Conservation (phyloP, 345 rosid genomes). For the Gossypium ekmanianum region DNA sequence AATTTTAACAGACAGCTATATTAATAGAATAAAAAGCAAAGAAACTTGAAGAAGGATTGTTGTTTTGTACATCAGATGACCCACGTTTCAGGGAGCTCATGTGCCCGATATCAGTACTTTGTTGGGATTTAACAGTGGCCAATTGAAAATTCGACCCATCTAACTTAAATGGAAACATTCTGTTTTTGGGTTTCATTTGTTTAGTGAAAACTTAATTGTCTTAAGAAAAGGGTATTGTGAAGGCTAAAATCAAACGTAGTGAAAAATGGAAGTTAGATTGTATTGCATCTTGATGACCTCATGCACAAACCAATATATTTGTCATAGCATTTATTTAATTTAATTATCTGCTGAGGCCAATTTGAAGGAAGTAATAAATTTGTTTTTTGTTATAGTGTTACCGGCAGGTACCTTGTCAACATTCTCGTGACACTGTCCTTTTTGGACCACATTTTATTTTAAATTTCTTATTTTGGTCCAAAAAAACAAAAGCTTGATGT, state of each 20-base stretch:
- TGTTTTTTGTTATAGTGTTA: neutral
- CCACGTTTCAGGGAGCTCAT: too few relatives aligned
- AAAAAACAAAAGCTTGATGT: neutral
- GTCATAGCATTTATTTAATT: neutral
- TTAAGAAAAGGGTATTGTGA: too few relatives aligned
- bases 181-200: too few relatives aligned
- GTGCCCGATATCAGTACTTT: too few relatives aligned
- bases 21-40: too few relatives aligned
- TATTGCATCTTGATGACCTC: constrained; percentile 10
- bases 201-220: too few relatives aligned
- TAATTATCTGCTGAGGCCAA: neutral
- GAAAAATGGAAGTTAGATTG: neutral
- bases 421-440: constrained; percentile 22
- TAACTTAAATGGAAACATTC: too few relatives aligned
- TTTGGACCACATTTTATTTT: constrained; percentile 28
- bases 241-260: too few relatives aligned
- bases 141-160: too few relatives aligned
- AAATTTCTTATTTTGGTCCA: neutral
- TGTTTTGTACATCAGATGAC: too few relatives aligned
- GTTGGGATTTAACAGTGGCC: neutral
- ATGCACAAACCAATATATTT: neutral
- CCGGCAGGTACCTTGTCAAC: neutral
- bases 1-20: too few relatives aligned
- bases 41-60: too few relatives aligned
- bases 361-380: constrained; percentile 8